Conservation (phyloP, 371 early-diverging fungal genomes). For the Nematocida sp. region DNA sequence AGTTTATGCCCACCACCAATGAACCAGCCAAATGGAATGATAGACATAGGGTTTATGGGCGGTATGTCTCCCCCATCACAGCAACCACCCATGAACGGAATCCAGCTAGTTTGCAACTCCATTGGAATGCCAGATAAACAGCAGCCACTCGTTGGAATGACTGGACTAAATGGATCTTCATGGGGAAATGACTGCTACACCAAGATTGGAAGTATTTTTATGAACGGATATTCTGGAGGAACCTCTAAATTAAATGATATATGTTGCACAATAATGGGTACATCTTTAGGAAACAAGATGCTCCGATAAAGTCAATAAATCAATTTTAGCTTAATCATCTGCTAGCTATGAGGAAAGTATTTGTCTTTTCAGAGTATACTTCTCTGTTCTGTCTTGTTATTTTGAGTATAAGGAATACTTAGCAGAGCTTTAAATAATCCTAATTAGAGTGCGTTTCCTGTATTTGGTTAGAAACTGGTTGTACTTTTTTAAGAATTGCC, state of each 20-base stretch:
- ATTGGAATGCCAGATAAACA: conserved; percentile 2
- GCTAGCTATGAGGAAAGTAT: too few relatives aligned
- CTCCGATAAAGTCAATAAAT: conserved; percentile 9
- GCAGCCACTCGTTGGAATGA: not conserved
- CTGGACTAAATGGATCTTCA: not conserved
- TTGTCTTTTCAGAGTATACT: too few relatives aligned
- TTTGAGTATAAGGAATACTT: not conserved
- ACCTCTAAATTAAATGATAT: conserved; percentile 29
- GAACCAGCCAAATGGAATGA: not conserved
- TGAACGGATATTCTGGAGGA: conserved; percentile 14
- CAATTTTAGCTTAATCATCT: not conserved
- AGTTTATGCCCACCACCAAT: not conserved
- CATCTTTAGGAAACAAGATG: conserved; percentile 6
- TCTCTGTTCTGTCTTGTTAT: not conserved
- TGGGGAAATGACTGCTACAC: conserved; percentile 46
- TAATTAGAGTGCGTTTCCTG: not conserved
- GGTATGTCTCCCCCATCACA: not conserved
- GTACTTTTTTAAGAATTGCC: not conserved
- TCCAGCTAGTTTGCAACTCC: conserved; percentile 3
- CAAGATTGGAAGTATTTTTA: conserved; percentile 30
- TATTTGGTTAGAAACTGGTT: not conserved
- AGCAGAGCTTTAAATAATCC: not conserved
- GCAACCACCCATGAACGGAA: not conserved
- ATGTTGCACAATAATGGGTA: conserved; percentile 7
- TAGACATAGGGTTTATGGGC: not conserved